These are phyloP conservation scores for Lentinus brumalis DNA, from an alignment of 768 basidiomycete genomes.

Conservation along the genomic window DNA sequence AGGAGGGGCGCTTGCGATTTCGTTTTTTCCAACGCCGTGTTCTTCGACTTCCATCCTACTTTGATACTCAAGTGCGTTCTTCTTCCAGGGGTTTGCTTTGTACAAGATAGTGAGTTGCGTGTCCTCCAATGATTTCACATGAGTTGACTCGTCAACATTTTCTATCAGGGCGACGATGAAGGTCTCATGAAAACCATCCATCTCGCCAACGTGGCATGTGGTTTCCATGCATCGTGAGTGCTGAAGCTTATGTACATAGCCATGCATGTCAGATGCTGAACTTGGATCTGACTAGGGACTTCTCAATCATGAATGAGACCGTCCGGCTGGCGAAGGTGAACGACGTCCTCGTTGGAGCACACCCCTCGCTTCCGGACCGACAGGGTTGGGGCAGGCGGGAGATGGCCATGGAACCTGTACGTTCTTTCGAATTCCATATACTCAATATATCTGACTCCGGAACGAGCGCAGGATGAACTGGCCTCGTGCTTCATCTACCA, in stretches of 20 bases:
- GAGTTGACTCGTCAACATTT: neutral
- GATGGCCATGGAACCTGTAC: conserved; percentile 61
- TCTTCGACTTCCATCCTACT: neutral
- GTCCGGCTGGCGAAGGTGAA: conserved; percentile 57
- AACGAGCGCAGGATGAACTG: conserved; percentile 49
- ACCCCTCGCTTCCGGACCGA: conserved; percentile 63
- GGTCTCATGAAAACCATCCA: conserved; percentile 38
- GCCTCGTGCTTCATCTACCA: conserved; percentile 63
- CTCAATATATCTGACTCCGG: neutral
- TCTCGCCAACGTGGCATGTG: conserved; percentile 57
- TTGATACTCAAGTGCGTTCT: neutral
- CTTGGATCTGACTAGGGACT: conserved; percentile 45
- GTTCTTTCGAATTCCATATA: conserved; percentile 11
- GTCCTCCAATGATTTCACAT: neutral
- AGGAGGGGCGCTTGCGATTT: no score
- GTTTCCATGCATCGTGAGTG: conserved; percentile 63
- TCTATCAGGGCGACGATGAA: conserved; percentile 31
- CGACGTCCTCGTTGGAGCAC: conserved; percentile 63
- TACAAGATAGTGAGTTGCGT: conserved; percentile 28
- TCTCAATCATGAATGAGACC: conserved; percentile 65
- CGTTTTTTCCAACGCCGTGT: no score
- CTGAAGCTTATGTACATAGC: no score
- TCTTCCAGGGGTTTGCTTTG: conserved; percentile 29
- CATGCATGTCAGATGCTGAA: no score
- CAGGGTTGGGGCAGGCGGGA: conserved; percentile 70